Base-by-base conservation (phyloP, 768 basidiomycete species). In the Tulasnella sp. region DNA sequence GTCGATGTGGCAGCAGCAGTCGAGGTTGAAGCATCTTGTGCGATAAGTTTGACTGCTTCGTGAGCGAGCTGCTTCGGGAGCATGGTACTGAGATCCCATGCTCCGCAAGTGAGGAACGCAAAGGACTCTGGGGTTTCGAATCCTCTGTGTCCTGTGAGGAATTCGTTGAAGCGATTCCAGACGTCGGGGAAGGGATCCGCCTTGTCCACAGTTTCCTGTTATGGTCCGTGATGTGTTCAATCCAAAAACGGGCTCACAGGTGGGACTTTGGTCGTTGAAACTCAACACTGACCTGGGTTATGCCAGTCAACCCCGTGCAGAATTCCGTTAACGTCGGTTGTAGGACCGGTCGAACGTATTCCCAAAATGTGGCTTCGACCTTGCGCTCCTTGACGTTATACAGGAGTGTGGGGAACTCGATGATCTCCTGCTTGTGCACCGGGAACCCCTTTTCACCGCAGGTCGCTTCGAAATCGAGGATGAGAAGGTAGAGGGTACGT, bases 221-320 rank as follows among this genome's bases (percentile, higher is more conserved):
- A 11, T 11, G 11, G 11, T 43, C 42, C 11, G 34, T n/a, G n/a
- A n/a, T n/a, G n/a, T n/a, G n/a, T n/a, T n/a, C n/a, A n/a, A n/a
- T n/a, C n/a, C n/a, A n/a, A 5, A 54, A 27, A 52, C n/a, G 50
- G 4, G 5, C 24, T 11, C n/a, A 12, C 30, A 41, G 5, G 53
- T 11, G 43, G n/a, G n/a, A n/a, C n/a, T n/a, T 5, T 7, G 19
- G 17, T n/a, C 34, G 15, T 38, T 38, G 34, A 15, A 38, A 38
- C 34, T 38, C 7, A 38, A 38, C n/a, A n/a, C 12, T 11, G 38
- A 57, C 58, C 31, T 59, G 61, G 10, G 48, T 24, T 17, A 62
- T 62, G 10, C 61, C 61, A n/a, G 61, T 62, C 21, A 62, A 46
- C 15, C 53, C 44, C 5, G 56, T 58, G 56, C 61, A 62, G 56